A percentile compares a stretch with the other conserved stretches of the same genome.
These are phyloP conservation scores for Phaseolus lunatus DNA, from an alignment of 306 rosid genomes.

Conservation along the genomic window DNA sequence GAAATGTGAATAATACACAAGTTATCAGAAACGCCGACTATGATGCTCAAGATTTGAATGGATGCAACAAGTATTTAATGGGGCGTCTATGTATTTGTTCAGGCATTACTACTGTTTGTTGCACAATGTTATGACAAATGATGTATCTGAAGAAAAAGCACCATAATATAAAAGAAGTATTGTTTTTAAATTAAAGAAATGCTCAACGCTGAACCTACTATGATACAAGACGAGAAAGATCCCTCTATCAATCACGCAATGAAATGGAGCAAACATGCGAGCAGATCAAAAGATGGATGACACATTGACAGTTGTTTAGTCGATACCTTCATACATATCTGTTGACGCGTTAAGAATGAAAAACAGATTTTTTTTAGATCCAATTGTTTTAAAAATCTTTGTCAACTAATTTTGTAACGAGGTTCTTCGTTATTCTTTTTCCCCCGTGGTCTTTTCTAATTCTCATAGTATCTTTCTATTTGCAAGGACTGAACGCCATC, in stretches of 20 bases:
- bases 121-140: neutral
- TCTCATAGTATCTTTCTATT: neutral
- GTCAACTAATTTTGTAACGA: neutral
- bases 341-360: neutral
- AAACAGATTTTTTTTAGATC: too few relatives aligned
- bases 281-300: neutral
- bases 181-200: too few relatives aligned
- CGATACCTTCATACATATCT: neutral
- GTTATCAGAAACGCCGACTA: slow-evolving; percentile 21
- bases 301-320: neutral
- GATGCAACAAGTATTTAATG: neutral
- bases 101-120: neutral
- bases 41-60: slow-evolving; percentile 17
- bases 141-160: neutral
- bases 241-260: neutral
- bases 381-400: neutral
- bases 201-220: neutral
- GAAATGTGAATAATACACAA: slow-evolving; percentile 2
- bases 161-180: neutral
- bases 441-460: neutral
- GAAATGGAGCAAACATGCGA: slow-evolving; percentile 11
- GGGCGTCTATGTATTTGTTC: neutral
- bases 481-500: neutral
- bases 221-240: neutral
- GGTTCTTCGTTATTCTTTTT: neutral